Evolutionary conservation across 177 flowering plant genomes (phyloP).

Genomic region (Vitis hybrid): DNA sequence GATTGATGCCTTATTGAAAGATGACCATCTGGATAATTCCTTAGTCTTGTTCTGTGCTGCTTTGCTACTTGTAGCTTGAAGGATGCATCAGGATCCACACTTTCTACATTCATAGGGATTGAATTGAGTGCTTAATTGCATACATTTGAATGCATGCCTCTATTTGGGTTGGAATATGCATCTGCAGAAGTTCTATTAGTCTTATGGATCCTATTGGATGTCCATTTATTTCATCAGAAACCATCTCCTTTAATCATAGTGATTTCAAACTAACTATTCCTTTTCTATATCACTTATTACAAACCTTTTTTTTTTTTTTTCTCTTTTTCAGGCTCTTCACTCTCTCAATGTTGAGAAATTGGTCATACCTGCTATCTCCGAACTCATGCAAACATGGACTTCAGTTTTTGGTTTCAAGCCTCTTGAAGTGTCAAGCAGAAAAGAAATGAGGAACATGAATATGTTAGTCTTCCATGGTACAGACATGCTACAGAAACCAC

Average conservation of each 20-base stretch:
- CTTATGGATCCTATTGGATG: not conserved
- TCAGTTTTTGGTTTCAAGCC: constrained; percentile 70
- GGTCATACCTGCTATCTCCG: constrained; percentile 82
- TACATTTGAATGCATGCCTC: too few relatives aligned
- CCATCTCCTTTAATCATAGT: not conserved
- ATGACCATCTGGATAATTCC: too few relatives aligned
- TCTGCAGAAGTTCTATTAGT: not conserved
- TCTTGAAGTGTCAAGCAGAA: constrained; percentile 38
- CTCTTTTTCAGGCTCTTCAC: constrained; percentile 46
- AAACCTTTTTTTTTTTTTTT: constrained; percentile 16
- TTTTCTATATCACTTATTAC: not conserved
- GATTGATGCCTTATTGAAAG: too few relatives aligned
- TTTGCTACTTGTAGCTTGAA: too few relatives aligned
- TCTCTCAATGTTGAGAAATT: constrained; percentile 61
- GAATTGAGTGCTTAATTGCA: too few relatives aligned
- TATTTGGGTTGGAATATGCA: too few relatives aligned
- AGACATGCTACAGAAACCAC: constrained; percentile 69
- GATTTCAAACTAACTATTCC: not conserved
- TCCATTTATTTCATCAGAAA: constrained; percentile 1
- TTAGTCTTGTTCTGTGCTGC: too few relatives aligned
- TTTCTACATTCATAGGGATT: too few relatives aligned
- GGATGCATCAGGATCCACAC: too few relatives aligned
- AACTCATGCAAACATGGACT: constrained; percentile 69
- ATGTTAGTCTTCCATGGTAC: constrained; percentile 61
- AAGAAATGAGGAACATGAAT: constrained; percentile 51